Percentiles rank a stretch among this genome's conserved stretches.
Evolutionary conservation across 257 asterid genomes (phyloP).

Genomic region (Anisodus tanguticus): DNA sequence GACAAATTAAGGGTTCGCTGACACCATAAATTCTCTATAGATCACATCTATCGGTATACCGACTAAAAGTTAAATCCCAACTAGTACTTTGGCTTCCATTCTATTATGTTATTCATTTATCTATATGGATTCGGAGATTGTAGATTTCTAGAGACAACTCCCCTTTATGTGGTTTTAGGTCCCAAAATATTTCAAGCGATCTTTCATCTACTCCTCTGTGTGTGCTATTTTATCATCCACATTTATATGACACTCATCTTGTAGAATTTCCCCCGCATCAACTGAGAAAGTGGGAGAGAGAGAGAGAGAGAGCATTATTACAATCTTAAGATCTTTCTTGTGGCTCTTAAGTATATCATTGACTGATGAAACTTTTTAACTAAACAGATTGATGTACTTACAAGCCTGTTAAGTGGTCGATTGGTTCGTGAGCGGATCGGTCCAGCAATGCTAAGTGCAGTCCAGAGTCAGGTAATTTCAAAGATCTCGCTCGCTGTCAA

Average conservation of each 20-base stretch:
- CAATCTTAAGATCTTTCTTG: neutral
- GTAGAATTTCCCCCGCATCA: neutral
- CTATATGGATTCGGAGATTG: neutral
- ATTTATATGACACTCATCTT: neutral
- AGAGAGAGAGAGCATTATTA: neutral
- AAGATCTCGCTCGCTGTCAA: too few relatives aligned
- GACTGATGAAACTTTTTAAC: slow-evolving; percentile 26
- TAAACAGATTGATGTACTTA: slow-evolving; percentile 84
- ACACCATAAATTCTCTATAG: neutral
- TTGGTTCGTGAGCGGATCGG: slow-evolving; percentile 98
- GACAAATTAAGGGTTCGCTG: neutral
- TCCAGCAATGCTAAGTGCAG: slow-evolving; percentile 98
- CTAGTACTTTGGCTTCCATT: neutral
- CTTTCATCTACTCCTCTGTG: neutral
- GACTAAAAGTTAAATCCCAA: neutral
- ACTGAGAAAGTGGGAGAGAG: neutral
- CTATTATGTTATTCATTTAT: slow-evolving; percentile 24
- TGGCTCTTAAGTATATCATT: neutral
- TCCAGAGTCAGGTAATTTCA: slow-evolving; percentile 80
- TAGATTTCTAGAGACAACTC: neutral
- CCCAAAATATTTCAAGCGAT: neutral
- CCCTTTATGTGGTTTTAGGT: neutral
- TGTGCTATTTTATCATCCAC: neutral
- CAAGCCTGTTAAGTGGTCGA: slow-evolving; percentile 88
- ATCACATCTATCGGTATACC: neutral